Evolutionary conservation across 768 basidiomycete genomes (phyloP), one percentile per base, ranked within the genome.

Genomic region (Austroboletus festivus): DNA sequence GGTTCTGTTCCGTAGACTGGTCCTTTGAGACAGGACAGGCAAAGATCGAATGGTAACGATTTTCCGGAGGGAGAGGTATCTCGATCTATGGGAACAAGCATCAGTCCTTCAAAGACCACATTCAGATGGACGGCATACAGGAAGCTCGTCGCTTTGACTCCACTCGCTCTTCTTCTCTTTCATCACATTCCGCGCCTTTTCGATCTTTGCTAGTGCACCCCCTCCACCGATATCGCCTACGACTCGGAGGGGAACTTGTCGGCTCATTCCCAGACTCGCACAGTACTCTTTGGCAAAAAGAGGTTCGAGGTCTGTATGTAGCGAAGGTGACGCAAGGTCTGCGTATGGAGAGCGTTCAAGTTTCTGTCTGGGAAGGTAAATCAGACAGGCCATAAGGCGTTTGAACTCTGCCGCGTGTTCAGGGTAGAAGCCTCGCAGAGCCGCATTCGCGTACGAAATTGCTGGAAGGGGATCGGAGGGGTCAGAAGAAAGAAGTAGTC

Each of bases 21-120:
- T 98, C 95, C 69, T 97, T 98, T 9, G 93, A 95, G 19, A 99
- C 96, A 0, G 96, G 91, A 67, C 96, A 99, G 40, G 93, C 85
- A 66, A 99, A 98, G 48, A 98, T 87, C 1, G 94, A 96, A 67
- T 99, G 96, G 68, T 94, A 98, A 23, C 93, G 78, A 60, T 94
- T 87, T 55, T 89, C 83, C 2, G 89, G 75, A 1, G 88, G 81
- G 11, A 98, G 64, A 1, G 90, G 90, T 54, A 98, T 90, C 71
- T 97, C 95, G 58, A 99, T 93, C 95, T 98, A 56, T 1, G 46
- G 20, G 50, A 38, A 44, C 35, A 33, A 38, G 8, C 16, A 19
- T 56, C 34, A 60, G 39, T 23, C 7, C 12, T 15, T 28, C 33
- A 24, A 42, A 13, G 24, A n/a, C 16, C 23, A 30, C 16, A 15